These are phyloP conservation scores for Linum lewisii DNA, from an alignment of 345 rosid genomes.

Conservation along the genomic window DNA sequence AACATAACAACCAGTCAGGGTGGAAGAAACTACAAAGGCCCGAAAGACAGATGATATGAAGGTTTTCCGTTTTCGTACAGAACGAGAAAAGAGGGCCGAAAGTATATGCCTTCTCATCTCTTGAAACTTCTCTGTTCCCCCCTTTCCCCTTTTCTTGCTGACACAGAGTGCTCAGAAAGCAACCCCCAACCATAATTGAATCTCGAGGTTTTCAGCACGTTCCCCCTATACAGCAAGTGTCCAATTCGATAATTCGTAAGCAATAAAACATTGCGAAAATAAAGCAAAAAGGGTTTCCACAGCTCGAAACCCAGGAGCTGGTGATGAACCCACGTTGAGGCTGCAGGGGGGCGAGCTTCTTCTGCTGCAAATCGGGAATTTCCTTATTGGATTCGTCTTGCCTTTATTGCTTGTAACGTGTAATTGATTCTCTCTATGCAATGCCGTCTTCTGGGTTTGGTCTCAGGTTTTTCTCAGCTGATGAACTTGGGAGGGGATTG, in stretches of 20 bases:
- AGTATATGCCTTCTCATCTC: background rate
- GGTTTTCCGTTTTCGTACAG: too few relatives aligned
- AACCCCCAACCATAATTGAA: background rate
- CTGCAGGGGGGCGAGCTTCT: background rate
- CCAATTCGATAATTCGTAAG: background rate
- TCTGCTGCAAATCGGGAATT: conserved; percentile 38
- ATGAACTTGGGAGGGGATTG: background rate
- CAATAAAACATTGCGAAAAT: background rate
- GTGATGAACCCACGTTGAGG: background rate
- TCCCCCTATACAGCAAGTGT: too few relatives aligned
- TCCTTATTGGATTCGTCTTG: conserved; percentile 58
- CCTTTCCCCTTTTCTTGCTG: background rate
- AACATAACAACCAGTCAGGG: too few relatives aligned
- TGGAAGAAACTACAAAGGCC: too few relatives aligned
- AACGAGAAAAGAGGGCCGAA: background rate
- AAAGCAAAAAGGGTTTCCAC: background rate
- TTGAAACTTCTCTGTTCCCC: background rate
- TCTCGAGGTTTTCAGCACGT: background rate
- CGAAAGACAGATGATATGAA: too few relatives aligned
- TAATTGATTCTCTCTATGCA: conserved; percentile 3
- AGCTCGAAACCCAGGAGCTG: background rate
- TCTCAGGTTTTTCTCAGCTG: background rate
- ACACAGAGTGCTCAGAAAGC: background rate
- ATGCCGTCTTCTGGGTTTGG: background rate
- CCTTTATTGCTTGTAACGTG: conserved; percentile 71